These are phyloP conservation scores for Buxus sempervirens DNA, from an alignment of 164 flowering plant genomes.

Conservation along the genomic window DNA sequence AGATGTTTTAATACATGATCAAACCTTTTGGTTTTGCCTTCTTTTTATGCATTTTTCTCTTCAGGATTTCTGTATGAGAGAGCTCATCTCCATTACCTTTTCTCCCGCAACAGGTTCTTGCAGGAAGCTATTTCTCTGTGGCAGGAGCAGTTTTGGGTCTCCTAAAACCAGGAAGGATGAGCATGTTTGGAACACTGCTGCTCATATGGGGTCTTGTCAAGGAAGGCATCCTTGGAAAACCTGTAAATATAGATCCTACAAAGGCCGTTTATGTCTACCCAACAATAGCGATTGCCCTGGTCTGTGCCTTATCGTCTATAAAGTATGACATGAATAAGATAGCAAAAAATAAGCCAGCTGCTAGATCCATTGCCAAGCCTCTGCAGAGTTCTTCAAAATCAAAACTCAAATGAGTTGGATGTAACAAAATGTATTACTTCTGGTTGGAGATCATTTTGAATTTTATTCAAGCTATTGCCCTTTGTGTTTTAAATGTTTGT, in stretches of 20 bases:
- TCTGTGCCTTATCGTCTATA: constrained; percentile 72
- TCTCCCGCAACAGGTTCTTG: constrained; percentile 65
- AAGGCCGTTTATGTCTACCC: constrained; percentile 77
- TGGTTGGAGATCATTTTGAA: neutral
- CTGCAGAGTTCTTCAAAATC: constrained; percentile 76
- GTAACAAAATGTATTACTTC: neutral
- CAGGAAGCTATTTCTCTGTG: constrained; percentile 91
- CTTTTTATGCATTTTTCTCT: no score
- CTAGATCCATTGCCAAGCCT: constrained; percentile 71
- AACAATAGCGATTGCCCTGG: constrained; percentile 71
- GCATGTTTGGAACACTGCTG: constrained; percentile 90
- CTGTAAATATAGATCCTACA: constrained; percentile 60
- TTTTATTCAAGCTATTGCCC: neutral
- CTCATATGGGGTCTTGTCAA: constrained; percentile 90
- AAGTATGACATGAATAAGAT: constrained; percentile 70
- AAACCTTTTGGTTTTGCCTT: no score
- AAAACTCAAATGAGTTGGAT: constrained; percentile 64
- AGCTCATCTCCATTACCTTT: neutral
- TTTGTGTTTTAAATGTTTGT: neutral
- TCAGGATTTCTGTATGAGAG: neutral
- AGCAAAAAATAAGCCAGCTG: constrained; percentile 37
- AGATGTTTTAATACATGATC: neutral
- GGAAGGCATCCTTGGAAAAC: constrained; percentile 82
- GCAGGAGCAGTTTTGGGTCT: constrained; percentile 81
- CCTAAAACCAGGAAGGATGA: constrained; percentile 84